Conservation (phyloP, 23 red algal genomes). For the Pyropia haitanensis region DNA sequence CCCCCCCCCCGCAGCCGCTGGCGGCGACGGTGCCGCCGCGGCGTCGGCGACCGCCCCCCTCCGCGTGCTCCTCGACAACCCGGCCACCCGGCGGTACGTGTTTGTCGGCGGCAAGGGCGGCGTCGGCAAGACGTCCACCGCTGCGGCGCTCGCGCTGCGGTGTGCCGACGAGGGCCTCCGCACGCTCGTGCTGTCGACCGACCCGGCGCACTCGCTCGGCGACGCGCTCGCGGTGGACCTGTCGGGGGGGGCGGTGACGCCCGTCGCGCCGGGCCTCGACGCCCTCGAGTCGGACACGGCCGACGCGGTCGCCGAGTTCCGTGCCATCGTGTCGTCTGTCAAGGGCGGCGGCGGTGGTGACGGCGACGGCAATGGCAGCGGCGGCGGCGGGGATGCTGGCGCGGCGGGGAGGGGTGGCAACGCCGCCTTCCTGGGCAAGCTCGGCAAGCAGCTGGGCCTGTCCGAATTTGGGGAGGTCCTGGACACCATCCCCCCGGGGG, state of each 20-base stretch:
- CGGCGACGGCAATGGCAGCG: not conserved
- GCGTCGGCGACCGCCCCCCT: constrained; percentile 1
- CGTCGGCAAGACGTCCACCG: constrained; percentile 85
- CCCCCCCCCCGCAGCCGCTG: too few relatives aligned
- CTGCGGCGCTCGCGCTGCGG: constrained; percentile 64
- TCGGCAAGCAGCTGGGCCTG: constrained; percentile 43
- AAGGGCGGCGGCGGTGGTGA: constrained; percentile 20
- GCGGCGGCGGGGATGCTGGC: not conserved
- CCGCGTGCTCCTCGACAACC: constrained; percentile 8
- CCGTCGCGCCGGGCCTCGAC: constrained; percentile 14
- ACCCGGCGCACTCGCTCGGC: constrained; percentile 94
- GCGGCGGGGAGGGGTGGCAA: not conserved
- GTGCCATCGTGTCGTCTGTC: constrained; percentile 29
- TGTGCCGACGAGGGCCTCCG: constrained; percentile 49
- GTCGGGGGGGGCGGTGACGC: constrained; percentile 21
- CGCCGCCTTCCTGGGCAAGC: not conserved
- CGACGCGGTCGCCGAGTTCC: constrained; percentile 75
- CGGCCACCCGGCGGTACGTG: constrained; percentile 35
- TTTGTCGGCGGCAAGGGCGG: constrained; percentile 94
- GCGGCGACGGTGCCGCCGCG: not conserved
- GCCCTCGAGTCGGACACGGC: constrained; percentile 84
- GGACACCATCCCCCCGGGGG: constrained; percentile 89
- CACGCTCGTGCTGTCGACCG: constrained; percentile 86
- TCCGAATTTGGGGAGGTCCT: constrained; percentile 77
- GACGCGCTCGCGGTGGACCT: constrained; percentile 77